Percentiles rank a stretch among this genome's conserved stretches.
Evolutionary conservation across 2,329 filamentous ascomycete genomes (phyloP).

Genomic region (Phaeoacremonium minimum): DNA sequence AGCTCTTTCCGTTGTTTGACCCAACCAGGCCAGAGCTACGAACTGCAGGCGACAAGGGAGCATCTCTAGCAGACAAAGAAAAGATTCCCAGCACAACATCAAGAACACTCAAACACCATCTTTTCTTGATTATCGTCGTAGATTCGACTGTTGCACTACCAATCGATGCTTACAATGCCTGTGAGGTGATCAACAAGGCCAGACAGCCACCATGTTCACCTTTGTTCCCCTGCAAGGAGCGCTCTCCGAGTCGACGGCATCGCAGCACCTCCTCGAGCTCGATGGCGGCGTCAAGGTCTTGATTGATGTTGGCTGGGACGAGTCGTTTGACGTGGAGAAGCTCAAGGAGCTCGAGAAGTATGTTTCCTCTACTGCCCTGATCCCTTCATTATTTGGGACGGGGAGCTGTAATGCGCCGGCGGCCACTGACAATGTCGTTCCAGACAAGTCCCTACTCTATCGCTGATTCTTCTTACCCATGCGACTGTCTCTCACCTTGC

Average conservation of each 20-base stretch:
- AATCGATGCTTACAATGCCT: too few relatives aligned
- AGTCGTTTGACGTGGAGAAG: conserved; percentile 77
- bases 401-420: too few relatives aligned
- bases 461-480: conserved; percentile 90
- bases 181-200: conserved; percentile 6
- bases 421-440: too few relatives aligned
- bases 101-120: too few relatives aligned
- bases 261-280: conserved; percentile 92
- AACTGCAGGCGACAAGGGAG: too few relatives aligned
- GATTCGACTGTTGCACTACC: too few relatives aligned
- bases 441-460: conserved; percentile 87
- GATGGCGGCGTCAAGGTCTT: conserved; percentile 95
- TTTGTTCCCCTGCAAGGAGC: conserved; percentile 91
- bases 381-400: too few relatives aligned
- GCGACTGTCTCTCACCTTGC: conserved; percentile 88
- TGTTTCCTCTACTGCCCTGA: conserved; percentile 24
- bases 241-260: conserved; percentile 79
- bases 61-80: too few relatives aligned
- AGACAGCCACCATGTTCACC: conserved; percentile 71
- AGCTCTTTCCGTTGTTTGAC: too few relatives aligned
- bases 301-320: conserved; percentile 94
- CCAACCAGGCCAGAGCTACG: too few relatives aligned
- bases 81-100: too few relatives aligned
- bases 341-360: conserved; percentile 89
- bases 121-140: too few relatives aligned